Evolutionary conservation across 2,329 filamentous ascomycete genomes (phyloP), one percentile per base, ranked within the genome.

Genomic region (Neoscytalidium dimidiatum): DNA sequence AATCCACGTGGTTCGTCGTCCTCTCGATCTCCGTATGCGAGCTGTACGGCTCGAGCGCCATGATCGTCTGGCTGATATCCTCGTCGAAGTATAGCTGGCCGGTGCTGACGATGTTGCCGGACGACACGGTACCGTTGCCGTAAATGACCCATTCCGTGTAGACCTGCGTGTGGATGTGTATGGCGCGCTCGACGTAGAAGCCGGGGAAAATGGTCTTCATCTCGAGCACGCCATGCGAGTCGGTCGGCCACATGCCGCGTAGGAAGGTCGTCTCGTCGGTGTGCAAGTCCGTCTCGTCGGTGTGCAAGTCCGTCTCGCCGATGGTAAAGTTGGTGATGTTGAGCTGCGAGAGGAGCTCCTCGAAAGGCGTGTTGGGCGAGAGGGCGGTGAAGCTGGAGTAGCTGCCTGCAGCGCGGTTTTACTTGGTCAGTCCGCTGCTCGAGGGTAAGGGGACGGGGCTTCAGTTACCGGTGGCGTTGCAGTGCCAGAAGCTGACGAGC

Each of bases 401-500:
- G 8, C 66, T 69, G 2, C 73, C 71, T 51, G 26, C 17, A 51
- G 46, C 29, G 23, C 46, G 23, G 5, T 29, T 31, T 28, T 14
- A 2, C 8, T 4, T 11, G 11, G 23, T 51, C 17, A 29, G 26
- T 51, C 48, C 21, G 14, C 11, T 19, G 13, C 28, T n/a, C 4
- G 13, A 28, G 13, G 46, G 21, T 4, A 13, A 28, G 11, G 7
- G 4, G 46, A 17, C 29, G 13, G 13, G 28, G 13, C 14, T 28
- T 31, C 5, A 19, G 17, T 51, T 51, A 51, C 48, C 48, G 2
- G 72, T 74, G 43, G 66, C 64, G 48, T 67, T 67, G 64, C 66
- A 56, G 51, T 46, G 43, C 78, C 78, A 81, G 60, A 80, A 66
- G 28, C 80, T 78, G 21, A 76, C 69, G 41, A 76, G 74, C 41